phyloP scores from a whole-genome alignment of 108 stramenopile genomes.

The Cylindrotheca fusiformis region DNA sequence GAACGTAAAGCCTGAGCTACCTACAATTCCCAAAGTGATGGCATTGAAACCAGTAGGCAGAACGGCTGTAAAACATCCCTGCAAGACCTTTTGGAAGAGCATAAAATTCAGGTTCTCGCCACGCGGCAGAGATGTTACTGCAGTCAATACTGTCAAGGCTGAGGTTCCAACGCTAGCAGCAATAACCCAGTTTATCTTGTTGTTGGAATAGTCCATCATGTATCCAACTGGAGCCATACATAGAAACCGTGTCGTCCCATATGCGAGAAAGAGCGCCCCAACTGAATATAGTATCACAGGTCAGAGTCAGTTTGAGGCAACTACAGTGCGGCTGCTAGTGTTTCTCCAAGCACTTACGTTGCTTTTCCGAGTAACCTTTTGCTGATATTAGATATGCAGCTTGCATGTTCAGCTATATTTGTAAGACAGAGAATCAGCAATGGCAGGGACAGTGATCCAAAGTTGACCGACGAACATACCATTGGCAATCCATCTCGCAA shows the following conservation, averaged over 20 bases:
- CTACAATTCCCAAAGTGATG: conserved; percentile 76
- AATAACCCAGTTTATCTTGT: conserved; percentile 53
- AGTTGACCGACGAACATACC: conserved; percentile 20
- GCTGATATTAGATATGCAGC: conserved; percentile 66
- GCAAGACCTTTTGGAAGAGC: conserved; percentile 57
- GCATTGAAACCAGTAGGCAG: conserved; percentile 72
- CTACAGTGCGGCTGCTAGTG: too few relatives aligned
- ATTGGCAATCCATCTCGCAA: conserved; percentile 77
- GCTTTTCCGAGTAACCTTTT: too few relatives aligned
- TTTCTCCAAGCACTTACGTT: too few relatives aligned
- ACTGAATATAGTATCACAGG: too few relatives aligned
- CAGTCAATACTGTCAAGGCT: conserved; percentile 51
- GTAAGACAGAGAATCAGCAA: background rate
- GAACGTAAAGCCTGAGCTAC: conserved; percentile 59
- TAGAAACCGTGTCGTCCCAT: conserved; percentile 73
- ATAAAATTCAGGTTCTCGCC: conserved; percentile 61
- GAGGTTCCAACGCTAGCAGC: conserved; percentile 46
- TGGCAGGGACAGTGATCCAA: background rate
- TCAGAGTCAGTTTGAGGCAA: too few relatives aligned
- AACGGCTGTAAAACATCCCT: conserved; percentile 63
- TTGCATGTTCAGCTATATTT: conserved; percentile 79
- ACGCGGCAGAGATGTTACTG: conserved; percentile 45
- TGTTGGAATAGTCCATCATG: conserved; percentile 67
- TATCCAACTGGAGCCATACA: conserved; percentile 73
- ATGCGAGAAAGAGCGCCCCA: conserved; percentile 66